Conservation (phyloP, 768 basidiomycete species). For the Rhodocollybia butyracea region DNA sequence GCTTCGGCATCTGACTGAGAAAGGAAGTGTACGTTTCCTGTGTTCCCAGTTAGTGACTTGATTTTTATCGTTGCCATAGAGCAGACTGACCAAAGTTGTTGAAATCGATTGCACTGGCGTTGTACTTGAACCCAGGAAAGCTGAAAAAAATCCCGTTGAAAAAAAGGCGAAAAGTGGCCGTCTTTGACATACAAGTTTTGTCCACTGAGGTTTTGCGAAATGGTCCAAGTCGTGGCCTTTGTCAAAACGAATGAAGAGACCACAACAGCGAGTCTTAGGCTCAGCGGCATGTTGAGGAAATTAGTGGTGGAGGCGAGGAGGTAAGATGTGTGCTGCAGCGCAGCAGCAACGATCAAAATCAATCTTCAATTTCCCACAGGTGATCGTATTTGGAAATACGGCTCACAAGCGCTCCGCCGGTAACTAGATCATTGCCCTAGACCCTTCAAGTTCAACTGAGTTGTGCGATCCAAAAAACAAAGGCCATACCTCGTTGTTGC, state of each 20-base stretch:
- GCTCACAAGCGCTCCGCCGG: too few species aligned
- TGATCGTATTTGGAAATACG: too few species aligned
- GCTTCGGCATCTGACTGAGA: slow-evolving; percentile 7
- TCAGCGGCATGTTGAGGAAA: not conserved
- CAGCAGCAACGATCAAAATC: too few species aligned
- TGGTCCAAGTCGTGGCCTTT: not conserved
- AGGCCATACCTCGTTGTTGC: too few species aligned
- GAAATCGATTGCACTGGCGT: slow-evolving; percentile 7
- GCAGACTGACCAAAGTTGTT: slow-evolving; percentile 10
- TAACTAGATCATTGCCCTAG: too few species aligned
- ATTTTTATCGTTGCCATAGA: not conserved
- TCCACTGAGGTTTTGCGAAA: slow-evolving; percentile 12
- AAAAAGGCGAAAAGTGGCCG: not conserved
- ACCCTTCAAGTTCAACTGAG: too few species aligned
- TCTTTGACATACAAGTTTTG: slow-evolving; percentile 9
- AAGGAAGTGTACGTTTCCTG: slow-evolving; percentile 12
- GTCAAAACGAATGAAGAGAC: not conserved
- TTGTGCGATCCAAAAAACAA: too few species aligned
- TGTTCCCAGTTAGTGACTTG: not conserved
- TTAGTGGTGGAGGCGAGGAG: not conserved
- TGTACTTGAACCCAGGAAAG: slow-evolving; percentile 8
- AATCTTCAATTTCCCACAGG: too few species aligned
- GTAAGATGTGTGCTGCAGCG: too few species aligned
- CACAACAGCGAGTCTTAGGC: not conserved
- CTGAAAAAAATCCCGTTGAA: not conserved